phyloP scores from a whole-genome alignment of 2,329 filamentous ascomycete genomes.

The Phoma sp. region DNA sequence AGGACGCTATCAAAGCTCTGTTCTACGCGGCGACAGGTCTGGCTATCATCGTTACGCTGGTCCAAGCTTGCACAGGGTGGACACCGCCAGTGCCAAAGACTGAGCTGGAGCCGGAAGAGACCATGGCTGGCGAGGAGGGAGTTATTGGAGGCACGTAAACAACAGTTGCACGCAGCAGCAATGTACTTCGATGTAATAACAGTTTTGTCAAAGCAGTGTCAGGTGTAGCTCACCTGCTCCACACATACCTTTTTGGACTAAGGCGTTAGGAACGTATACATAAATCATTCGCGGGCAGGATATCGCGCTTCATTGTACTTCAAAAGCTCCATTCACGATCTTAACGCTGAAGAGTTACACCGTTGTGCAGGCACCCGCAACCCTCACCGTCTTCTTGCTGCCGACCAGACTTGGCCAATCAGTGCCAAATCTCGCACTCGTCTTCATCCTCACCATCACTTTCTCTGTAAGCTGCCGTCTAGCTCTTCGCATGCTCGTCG shows the following conservation, averaged over 20 bases:
- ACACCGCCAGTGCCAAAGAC: constrained; percentile 42
- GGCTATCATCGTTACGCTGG: constrained; percentile 56
- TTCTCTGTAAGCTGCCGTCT: not conserved
- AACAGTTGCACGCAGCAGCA: not conserved
- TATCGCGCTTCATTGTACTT: not conserved
- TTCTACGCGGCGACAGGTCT: constrained; percentile 62
- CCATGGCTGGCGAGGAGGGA: constrained; percentile 31
- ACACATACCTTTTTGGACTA: not conserved
- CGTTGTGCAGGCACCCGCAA: constrained; percentile 4
- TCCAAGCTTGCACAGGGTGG: constrained; percentile 69
- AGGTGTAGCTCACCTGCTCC: not conserved
- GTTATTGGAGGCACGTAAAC: constrained; percentile 1
- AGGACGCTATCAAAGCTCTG: constrained; percentile 60
- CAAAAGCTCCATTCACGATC: not conserved
- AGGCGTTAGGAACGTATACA: not conserved
- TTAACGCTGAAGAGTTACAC: not conserved
- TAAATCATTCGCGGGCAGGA: not conserved
- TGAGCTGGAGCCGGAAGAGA: constrained; percentile 29
- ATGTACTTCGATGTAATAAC: too few relatives aligned
- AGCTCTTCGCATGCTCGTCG: not conserved
- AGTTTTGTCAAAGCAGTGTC: not conserved
- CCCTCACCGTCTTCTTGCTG: not conserved
- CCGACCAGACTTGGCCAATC: not conserved
- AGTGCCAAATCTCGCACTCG: not conserved
- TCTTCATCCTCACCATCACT: constrained; percentile 13